A percentile compares a stretch with the other conserved stretches of the same genome.
Evolutionary conservation across 305 asterid genomes (phyloP).

Genomic region (Fraxinus paxiana): DNA sequence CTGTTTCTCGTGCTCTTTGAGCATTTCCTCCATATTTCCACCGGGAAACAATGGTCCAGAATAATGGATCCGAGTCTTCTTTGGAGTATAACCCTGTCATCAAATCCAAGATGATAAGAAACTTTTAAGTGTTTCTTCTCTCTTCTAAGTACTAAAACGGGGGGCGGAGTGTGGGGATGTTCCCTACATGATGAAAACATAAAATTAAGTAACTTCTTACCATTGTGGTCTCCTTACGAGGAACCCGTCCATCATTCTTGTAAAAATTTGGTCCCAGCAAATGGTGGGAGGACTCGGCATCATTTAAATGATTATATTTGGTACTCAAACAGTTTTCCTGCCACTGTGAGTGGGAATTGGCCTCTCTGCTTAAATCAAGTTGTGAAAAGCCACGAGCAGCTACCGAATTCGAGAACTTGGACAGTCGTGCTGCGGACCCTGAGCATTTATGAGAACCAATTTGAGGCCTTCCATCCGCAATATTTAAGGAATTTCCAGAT

Average conservation of each 20-base stretch:
- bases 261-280: constrained; percentile 42
- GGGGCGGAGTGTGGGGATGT: not conserved
- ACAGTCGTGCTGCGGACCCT: constrained; percentile 50
- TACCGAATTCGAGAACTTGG: constrained; percentile 51
- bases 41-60: constrained; percentile 69
- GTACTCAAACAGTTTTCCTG: constrained; percentile 26
- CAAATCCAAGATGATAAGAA: constrained; percentile 9
- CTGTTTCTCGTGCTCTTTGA: constrained; percentile 71
- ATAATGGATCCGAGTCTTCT: constrained; percentile 63
- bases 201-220: constrained; percentile 31
- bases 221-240: constrained; percentile 37
- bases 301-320: constrained; percentile 43
- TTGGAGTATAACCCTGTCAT: constrained; percentile 36
- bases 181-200: not conserved
- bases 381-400: constrained; percentile 52
- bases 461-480: constrained; percentile 20
- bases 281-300: constrained; percentile 47
- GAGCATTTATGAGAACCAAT: constrained; percentile 34
- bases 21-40: constrained; percentile 72
- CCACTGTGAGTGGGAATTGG: constrained; percentile 44
- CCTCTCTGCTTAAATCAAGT: constrained; percentile 52
- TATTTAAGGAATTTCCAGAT: constrained; percentile 31
- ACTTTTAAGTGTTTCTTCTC: not conserved
- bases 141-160: not conserved
- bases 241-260: constrained; percentile 43